Base-by-base conservation (phyloP, 768 basidiomycete species). In the Russula virescens region DNA sequence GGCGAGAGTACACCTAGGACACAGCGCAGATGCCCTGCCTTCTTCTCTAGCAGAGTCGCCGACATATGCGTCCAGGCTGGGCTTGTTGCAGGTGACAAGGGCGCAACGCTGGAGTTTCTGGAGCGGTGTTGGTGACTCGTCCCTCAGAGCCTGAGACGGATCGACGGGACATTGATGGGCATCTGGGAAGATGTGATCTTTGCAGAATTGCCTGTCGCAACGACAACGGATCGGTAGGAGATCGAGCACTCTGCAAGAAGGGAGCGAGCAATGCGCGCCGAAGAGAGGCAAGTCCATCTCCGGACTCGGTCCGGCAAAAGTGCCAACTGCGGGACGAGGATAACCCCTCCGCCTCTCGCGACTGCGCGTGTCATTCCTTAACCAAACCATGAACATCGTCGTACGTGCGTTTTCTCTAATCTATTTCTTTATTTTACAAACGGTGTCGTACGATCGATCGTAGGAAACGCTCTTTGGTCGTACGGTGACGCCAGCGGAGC, bases 391-490 rank as follows among this genome's bases (percentile, higher is more conserved):
- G 89, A 91, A 91, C 75, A 87, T 91, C 73, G 87, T 91, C 64
- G 89, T 88, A 72, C 72, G 83, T n/a, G n/a, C n/a, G n/a, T n/a
- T 74, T 40, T 19, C 50, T 23, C 19, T 19, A 5, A 43, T 19
- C 19, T 43, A 18, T 19, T 4, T 43, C 3, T 38, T 6, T 38
- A 38, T 19, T 38, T 16, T 43, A 8, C 18, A 23, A 18, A 19
- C n/a, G 45, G n/a, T 9, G 46, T 19, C 43, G 7, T 1, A 43
- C 5, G 0, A 1, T 38, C 50, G 16, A 57, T 2, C 60, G n/a
- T 54, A 98, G 94, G 96, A 98, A 80, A 86, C 91, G 0, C 86
- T 98, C 47, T 98, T 98, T 73, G 96, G 96, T 11, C 87, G 93
- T 51, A 87, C 91, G 1, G 83, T 97, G 31, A 98, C 96, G 19